Evolutionary conservation across 495 filamentous ascomycete genomes (phyloP), one percentile per base, ranked within the genome.

Genomic region (Penicillium diatomitis): DNA sequence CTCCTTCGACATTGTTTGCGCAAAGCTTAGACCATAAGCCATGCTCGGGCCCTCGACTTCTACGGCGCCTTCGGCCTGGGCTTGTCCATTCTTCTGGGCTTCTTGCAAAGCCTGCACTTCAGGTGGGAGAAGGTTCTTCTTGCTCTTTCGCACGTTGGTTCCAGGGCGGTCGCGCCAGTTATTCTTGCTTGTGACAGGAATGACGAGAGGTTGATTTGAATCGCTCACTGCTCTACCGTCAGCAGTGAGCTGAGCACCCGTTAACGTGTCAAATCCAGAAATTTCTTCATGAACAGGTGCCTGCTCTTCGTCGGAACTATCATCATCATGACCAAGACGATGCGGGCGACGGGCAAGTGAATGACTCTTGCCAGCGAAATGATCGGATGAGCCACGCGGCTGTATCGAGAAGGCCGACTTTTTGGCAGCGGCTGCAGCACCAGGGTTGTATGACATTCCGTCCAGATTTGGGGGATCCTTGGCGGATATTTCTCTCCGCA

Each of bases 161-260:
- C 69, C 70, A 2, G 70, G 52, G 8, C 71, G 62, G 48, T 82
- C 82, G 56, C 81, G 79, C 86, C 85, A 88, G 59, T 89, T 81
- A 43, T 83, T 80, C 60, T 85, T 86, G 62, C 74, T 76, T 48
- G 82, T 73, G 8, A 76, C 75, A 8, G 72, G 72, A 46, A 92
- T 92, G 28, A 87, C 74, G 28, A 87, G 66, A 8, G 77, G 74
- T 44, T 64, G 61, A 41, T 76, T 71, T 10, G 56, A 64, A 32
- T 66, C 50, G 35, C 52, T 60, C 6, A 56, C 52, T 31, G 54
- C 45, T 10, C 51, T 34, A 9, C 62, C 62, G 32, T 73, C 66
- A 32, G 67, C 65, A 8, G 69, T 62, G 37, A 84, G 69, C 8
- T 74, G 78, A 8, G 70, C 75, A 29, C 82, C 82, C 1, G 77